phyloP scores from a whole-genome alignment of 495 filamentous ascomycete species.

The Penicillium crystallinum region DNA sequence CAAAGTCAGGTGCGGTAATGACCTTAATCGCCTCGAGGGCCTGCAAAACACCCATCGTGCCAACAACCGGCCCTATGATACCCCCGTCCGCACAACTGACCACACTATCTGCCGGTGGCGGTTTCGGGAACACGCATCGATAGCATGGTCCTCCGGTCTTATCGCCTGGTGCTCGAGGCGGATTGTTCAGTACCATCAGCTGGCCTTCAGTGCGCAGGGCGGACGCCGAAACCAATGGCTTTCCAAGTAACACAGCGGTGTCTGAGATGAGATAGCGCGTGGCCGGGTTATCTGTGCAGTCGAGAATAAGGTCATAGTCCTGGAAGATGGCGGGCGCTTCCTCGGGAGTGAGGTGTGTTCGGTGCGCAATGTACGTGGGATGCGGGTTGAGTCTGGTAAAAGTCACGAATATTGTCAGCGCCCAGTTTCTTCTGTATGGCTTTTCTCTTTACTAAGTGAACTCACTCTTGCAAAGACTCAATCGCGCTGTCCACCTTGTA shows the following conservation, averaged over 20 bases:
- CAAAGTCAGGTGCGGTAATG: conserved; percentile 38
- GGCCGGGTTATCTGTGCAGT: conserved; percentile 90
- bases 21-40: conserved; percentile 87
- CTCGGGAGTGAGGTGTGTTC: conserved; percentile 54
- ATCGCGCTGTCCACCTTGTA: conserved; percentile 78
- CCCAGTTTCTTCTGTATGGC: neutral
- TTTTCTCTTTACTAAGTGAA: neutral
- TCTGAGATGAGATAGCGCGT: conserved; percentile 93
- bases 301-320: conserved; percentile 77
- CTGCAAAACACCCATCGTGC: conserved; percentile 88
- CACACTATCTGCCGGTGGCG: conserved; percentile 73
- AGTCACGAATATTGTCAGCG: neutral
- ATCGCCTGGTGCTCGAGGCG: conserved; percentile 44
- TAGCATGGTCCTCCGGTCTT: conserved; percentile 72
- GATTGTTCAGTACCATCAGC: conserved; percentile 69
- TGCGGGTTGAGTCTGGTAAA: conserved; percentile 59
- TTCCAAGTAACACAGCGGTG: conserved; percentile 69
- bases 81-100: conserved; percentile 86
- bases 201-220: conserved; percentile 84
- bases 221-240: conserved; percentile 82
- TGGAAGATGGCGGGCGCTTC: conserved; percentile 60
- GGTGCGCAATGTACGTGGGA: conserved; percentile 56
- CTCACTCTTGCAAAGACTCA: conserved; percentile 58
- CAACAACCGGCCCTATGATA: conserved; percentile 87
- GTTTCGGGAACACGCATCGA: conserved; percentile 84